Base-by-base conservation (phyloP, 345 rosid genomes). In the Iberis pinnata region DNA sequence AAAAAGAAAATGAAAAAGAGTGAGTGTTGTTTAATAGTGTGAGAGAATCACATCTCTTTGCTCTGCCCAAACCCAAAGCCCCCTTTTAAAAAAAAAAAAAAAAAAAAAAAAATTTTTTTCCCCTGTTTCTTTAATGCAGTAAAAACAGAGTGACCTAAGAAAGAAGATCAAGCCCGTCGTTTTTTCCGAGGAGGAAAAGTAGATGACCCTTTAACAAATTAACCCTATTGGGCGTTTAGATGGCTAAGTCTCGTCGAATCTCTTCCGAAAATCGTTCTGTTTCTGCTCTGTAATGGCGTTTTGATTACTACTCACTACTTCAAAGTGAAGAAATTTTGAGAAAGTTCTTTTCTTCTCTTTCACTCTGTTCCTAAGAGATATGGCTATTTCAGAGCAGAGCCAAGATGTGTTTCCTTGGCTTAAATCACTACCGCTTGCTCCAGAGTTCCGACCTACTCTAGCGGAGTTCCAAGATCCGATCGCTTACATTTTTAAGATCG, bases 391-490 rank as follows among this genome's bases (percentile, higher is more conserved):
- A 9, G 84, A 78, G 70, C 55, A 76, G 58, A 47, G 75, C 11
- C 66, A 50, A 62, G 98, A 87, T 41, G 92, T 83, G 35, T 77
- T 83, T 59, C 75, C 87, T 4, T 92, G 98, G 98, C 88, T 92
- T 8, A 92, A 77, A 69, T 79, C 82, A 63, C 72, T 90, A 17
- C 95, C 98, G 52, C 38, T 78, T 10, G 98, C 98, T 6, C 98
- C 98, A 7, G 98, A 92, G 74, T 92, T 79, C 65, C 85, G 72
- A 50, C 98, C 98, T 9, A 80, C 89, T 24, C 49, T 70, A 1
- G 75, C 83, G 5, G 98, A 92, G 84, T 92, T 92, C 50, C 98
- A 87, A 83, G 98, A 92, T 87, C 98, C 98, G 64, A 92, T 92
- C 62, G 87, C 96, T 50, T 92, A 92, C 92, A 92, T 92, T 74